Conservation (phyloP, 768 basidiomycete genomes). For the Collybiopsis luxurians region DNA sequence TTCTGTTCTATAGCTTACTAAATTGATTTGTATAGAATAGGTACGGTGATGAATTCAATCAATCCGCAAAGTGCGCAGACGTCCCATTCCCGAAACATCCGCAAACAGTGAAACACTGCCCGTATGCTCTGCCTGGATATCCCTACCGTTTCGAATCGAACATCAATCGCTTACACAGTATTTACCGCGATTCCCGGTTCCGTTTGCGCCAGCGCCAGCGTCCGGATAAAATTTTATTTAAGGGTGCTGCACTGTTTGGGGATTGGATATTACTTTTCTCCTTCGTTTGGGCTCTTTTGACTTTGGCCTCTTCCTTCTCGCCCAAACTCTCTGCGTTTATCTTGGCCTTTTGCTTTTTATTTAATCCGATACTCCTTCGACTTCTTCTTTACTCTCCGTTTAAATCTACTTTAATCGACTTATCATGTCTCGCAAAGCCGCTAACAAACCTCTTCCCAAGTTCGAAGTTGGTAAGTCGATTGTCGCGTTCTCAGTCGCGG, state of each 20-base stretch:
- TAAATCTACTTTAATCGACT: slow-evolving; percentile 8
- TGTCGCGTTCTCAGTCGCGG: not conserved
- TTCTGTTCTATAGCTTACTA: too few species aligned
- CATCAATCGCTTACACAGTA: too few species aligned
- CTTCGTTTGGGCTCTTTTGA: not conserved
- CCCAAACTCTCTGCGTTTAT: not conserved
- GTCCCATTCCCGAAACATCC: too few species aligned
- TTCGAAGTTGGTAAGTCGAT: slow-evolving; percentile 62
- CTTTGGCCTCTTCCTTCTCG: not conserved
- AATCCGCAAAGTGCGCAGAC: too few species aligned
- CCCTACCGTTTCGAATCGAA: too few species aligned
- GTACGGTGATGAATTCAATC: too few species aligned
- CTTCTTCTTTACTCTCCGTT: not conserved
- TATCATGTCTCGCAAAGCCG: slow-evolving; percentile 55
- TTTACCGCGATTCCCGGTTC: too few species aligned
- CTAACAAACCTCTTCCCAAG: slow-evolving; percentile 64
- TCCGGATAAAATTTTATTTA: not conserved
- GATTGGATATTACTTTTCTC: not conserved
- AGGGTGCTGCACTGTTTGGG: not conserved
- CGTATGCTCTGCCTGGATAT: too few species aligned
- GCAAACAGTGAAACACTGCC: too few species aligned
- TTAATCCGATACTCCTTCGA: not conserved
- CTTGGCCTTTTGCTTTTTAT: not conserved
- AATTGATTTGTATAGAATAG: too few species aligned
- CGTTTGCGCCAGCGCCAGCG: too few species aligned